A percentile compares a stretch with the other conserved stretches of the same genome.
Evolutionary conservation across 495 filamentous ascomycete species (phyloP).

Genomic region (Aspergillus mulundensis): DNA sequence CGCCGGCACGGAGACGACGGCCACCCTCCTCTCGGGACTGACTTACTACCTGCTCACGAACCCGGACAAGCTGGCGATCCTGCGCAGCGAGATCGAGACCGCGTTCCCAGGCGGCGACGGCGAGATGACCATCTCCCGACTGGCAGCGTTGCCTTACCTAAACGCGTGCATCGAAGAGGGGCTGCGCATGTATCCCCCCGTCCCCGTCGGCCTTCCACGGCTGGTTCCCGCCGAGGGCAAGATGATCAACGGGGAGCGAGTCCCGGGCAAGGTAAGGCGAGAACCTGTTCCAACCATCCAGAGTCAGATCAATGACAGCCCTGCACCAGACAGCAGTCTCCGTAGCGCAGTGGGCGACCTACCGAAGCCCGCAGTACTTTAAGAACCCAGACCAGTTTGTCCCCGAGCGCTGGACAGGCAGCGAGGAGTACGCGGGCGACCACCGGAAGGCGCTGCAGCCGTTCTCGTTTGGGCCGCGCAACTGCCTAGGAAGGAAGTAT

Average conservation of each 20-base stretch:
- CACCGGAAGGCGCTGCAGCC: conserved; percentile 22
- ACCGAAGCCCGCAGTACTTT: conserved; percentile 22
- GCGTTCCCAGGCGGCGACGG: not conserved
- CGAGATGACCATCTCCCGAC: too few relatives aligned
- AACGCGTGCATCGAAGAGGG: not conserved
- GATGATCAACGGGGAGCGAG: not conserved
- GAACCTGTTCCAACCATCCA: not conserved
- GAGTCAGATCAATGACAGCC: too few relatives aligned
- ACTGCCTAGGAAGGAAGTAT: conserved; percentile 29
- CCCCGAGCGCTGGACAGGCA: conserved; percentile 30
- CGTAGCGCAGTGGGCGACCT: conserved; percentile 15
- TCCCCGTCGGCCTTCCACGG: not conserved
- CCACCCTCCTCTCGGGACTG: not conserved
- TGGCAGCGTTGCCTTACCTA: not conserved
- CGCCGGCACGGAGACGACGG: not conserved
- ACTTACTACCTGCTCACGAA: not conserved
- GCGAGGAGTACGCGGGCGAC: conserved; percentile 19
- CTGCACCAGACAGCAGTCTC: conserved; percentile 1
- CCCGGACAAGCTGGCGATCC: not conserved
- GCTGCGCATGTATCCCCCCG: not conserved
- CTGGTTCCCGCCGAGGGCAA: not conserved
- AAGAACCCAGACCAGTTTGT: conserved; percentile 22
- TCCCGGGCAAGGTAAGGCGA: not conserved
- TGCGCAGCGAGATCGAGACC: not conserved
- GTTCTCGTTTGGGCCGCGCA: conserved; percentile 26